These are phyloP conservation scores for Diplodia intermedia DNA, from an alignment of 2,329 filamentous ascomycete genomes.

Conservation along the genomic window DNA sequence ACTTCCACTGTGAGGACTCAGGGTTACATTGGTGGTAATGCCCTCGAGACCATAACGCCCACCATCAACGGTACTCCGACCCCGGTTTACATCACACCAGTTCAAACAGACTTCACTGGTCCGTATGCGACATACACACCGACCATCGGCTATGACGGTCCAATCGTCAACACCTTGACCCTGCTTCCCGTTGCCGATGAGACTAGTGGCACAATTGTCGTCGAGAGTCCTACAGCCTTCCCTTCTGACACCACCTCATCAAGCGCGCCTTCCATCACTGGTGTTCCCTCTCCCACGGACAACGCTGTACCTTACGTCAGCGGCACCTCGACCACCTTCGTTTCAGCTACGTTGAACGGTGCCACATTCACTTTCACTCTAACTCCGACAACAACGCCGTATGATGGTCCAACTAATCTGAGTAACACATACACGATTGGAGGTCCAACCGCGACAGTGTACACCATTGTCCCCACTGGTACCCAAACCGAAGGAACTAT, in stretches of 20 bases:
- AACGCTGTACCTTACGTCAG: neutral
- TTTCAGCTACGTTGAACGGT: neutral
- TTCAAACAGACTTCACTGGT: neutral
- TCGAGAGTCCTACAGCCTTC: neutral
- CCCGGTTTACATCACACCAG: neutral
- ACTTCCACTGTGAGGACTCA: neutral
- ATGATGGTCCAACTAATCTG: neutral
- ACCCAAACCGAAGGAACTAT: neutral
- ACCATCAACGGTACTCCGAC: neutral
- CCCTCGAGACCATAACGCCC: neutral
- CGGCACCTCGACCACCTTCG: neutral
- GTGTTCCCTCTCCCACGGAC: neutral
- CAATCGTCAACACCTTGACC: neutral
- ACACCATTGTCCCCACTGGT: neutral
- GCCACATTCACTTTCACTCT: neutral
- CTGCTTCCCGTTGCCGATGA: neutral
- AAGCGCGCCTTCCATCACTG: neutral
- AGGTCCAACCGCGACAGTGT: neutral
- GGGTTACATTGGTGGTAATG: constrained; percentile 1
- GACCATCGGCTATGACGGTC: neutral
- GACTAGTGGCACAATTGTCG: neutral
- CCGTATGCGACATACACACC: neutral
- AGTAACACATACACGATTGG: neutral
- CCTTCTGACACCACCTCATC: neutral
- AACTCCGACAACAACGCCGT: neutral